phyloP scores from a whole-genome alignment of 2,329 filamentous ascomycete genomes.

The Hypoxylon sp. region DNA sequence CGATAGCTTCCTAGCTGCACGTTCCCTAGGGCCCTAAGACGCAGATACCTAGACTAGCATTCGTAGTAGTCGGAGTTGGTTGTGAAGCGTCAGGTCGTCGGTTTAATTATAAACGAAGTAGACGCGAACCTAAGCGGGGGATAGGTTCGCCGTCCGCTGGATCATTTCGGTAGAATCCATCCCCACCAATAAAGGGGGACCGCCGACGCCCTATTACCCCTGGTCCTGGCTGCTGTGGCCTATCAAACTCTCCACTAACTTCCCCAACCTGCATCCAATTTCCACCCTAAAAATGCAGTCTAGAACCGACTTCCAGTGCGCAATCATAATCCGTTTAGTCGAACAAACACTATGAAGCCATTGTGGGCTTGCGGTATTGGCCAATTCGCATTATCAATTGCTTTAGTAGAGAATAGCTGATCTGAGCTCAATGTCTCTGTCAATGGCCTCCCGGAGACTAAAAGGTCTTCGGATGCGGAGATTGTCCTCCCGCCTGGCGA shows the following conservation, averaged over 20 bases:
- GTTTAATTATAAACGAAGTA: slow-evolving; percentile 25
- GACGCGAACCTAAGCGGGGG: slow-evolving; percentile 7
- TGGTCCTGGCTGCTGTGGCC: too few relatives aligned
- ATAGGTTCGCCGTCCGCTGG: neutral
- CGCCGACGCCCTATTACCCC: neutral
- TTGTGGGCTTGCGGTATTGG: neutral
- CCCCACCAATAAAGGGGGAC: slow-evolving; percentile 45
- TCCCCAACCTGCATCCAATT: slow-evolving; percentile 29
- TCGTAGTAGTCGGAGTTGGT: neutral
- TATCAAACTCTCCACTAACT: slow-evolving; percentile 23
- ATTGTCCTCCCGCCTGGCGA: slow-evolving; percentile 26
- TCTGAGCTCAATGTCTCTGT: neutral
- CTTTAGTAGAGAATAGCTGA: neutral
- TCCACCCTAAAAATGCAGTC: slow-evolving; percentile 6
- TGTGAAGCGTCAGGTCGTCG: slow-evolving; percentile 10
- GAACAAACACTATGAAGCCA: too few relatives aligned
- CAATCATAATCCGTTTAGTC: too few relatives aligned
- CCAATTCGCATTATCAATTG: neutral
- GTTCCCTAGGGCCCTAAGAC: slow-evolving; percentile 6
- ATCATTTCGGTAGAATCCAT: slow-evolving; percentile 38
- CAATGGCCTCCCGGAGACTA: neutral
- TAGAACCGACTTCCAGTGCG: too few relatives aligned
- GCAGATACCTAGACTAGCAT: slow-evolving; percentile 1
- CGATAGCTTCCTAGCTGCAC: slow-evolving; percentile 2
- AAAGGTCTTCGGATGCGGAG: slow-evolving; percentile 21